Evolutionary conservation across 164 flowering plant species (phyloP).

Genomic region (Sedum album): DNA sequence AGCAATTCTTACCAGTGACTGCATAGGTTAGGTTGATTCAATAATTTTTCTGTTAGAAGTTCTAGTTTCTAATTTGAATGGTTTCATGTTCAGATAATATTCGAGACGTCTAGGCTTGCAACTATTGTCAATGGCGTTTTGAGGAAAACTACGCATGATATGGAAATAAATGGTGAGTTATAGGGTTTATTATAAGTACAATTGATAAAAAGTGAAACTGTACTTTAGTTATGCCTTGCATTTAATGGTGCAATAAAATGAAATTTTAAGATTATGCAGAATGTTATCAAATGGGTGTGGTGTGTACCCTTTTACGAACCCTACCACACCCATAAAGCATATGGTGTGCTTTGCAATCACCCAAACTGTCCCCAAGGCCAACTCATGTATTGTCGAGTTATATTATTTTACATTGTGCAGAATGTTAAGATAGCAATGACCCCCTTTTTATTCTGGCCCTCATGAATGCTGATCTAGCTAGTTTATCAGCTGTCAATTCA

Average conservation of each 20-base stretch:
- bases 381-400: neutral
- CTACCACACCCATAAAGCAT: neutral
- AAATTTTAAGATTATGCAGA: neutral
- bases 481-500: neutral
- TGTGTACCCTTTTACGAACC: neutral
- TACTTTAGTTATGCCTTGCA: slow-evolving; percentile 1
- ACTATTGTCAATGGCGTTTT: slow-evolving; percentile 73
- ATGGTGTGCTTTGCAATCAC: neutral
- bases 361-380: slow-evolving; percentile 5
- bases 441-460: neutral
- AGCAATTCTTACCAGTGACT: slow-evolving; percentile 4
- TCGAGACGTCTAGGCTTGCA: slow-evolving; percentile 69
- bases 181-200: neutral
- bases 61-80: neutral
- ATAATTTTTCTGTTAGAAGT: neutral
- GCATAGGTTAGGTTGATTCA: neutral
- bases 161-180: slow-evolving; percentile 63
- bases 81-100: slow-evolving; percentile 39
- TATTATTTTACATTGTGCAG: neutral
- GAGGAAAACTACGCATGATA: slow-evolving; percentile 67
- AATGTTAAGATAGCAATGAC: neutral
- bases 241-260: slow-evolving; percentile 4
- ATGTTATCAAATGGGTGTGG: neutral
- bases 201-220: neutral
- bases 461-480: neutral